Conservation (phyloP, 2,329 filamentous ascomycete genomes). For the Colletotrichum cuscutae region DNA sequence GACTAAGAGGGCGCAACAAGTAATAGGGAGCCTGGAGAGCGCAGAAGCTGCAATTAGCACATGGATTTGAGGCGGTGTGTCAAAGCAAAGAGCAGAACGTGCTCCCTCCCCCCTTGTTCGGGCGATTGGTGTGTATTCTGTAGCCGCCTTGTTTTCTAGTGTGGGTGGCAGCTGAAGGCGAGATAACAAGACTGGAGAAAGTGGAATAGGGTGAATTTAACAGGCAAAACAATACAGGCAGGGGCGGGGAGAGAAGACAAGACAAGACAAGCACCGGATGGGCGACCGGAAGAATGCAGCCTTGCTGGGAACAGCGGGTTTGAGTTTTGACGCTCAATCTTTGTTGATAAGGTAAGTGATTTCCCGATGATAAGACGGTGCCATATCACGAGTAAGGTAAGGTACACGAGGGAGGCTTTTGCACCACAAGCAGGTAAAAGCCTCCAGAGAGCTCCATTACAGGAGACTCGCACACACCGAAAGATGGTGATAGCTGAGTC, state of each 20-base stretch:
- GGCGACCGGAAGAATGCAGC: background rate
- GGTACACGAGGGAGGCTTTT: slow-evolving; percentile 25
- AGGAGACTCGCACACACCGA: background rate
- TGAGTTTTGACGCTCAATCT: slow-evolving; percentile 13
- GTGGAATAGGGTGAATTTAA: slow-evolving; percentile 7
- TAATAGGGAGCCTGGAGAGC: slow-evolving; percentile 1
- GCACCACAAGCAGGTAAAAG: background rate
- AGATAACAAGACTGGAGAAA: slow-evolving; percentile 25
- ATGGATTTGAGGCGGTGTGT: slow-evolving; percentile 24
- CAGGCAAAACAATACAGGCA: slow-evolving; percentile 12
- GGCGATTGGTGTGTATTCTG: background rate
- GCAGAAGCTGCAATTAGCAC: slow-evolving; percentile 14
- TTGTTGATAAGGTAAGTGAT: background rate
- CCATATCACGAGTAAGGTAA: slow-evolving; percentile 21
- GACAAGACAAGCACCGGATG: background rate
- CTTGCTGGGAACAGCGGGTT: slow-evolving; percentile 6
- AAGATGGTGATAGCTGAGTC: slow-evolving; percentile 20
- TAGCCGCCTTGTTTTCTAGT: background rate
- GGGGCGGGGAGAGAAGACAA: background rate
- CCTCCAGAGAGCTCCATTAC: background rate
- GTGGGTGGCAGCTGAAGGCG: slow-evolving; percentile 11
- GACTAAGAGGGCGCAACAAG: background rate
- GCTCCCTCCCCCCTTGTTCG: slow-evolving; percentile 10
- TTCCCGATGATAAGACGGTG: slow-evolving; percentile 16
- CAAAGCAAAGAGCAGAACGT: slow-evolving; percentile 23